Evolutionary conservation across 257 asterid species (phyloP), one percentile per base, ranked within the genome.

Genomic region (Verbena officinalis): DNA sequence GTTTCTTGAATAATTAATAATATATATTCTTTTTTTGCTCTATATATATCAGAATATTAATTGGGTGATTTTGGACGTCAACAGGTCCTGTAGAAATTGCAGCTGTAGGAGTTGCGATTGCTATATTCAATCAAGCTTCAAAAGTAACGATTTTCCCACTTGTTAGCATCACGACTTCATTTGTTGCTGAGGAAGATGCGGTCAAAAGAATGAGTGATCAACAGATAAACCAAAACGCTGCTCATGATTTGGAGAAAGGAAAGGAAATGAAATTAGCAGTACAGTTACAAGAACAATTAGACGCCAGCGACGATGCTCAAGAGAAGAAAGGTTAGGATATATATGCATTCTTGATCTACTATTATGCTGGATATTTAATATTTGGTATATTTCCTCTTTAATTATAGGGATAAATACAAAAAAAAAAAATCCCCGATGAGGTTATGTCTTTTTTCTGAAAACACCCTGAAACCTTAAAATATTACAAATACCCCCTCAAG

Each of bases 121-220:
- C 99, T 12, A 78, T 93, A 4, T 80, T 93, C 67, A 93, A 93
- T 36, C 99, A 93, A 72, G 96, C 83, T 19, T 87, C 97, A 5
- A 93, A 86, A 64, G 91, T 93, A 1, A 85, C 97, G 5, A 93
- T 93, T 62, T 87, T 86, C 72, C 99, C 99, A n/a, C 85, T 93
- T 52, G 99, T 90, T 16, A 93, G 95, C 61, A 84, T 93, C 64
- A 93, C 97, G 0, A 93, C 99, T 40, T 93, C 99, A 9, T 93
- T 87, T 49, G 99, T 93, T 16, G 99, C 99, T 0, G 95, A 93
- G 80, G 99, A 93, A 62, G 91, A 90, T 63, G 83, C 97, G 0
- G 65, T 77, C n/a, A 83, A 71, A 16, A 81, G 77, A 68, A 54
- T 86, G 14, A 68, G 50, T 0, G 74, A 60, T 2, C 72, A 71